These are phyloP conservation scores for Ettlia oleoabundans DNA, from an alignment of 139 green algal genomes.

Conservation along the genomic window DNA sequence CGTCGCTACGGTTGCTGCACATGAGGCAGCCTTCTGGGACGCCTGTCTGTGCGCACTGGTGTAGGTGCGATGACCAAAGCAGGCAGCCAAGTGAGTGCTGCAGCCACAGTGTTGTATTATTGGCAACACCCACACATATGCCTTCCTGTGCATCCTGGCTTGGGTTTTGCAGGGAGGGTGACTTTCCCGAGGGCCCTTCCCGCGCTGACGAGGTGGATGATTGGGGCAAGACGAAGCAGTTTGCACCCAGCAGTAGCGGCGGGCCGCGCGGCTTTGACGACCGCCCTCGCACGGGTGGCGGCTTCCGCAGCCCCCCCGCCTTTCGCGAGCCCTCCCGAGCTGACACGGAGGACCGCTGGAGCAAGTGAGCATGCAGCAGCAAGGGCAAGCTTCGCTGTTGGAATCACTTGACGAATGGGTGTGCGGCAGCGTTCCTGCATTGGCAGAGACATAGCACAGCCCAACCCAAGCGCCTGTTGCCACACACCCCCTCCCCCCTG, in stretches of 20 bases:
- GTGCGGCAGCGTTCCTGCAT: not conserved
- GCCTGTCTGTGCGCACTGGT: not conserved
- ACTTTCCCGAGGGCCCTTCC: conserved; percentile 53
- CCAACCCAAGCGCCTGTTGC: not conserved
- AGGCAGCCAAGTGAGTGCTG: too few relatives aligned
- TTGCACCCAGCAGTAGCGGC: conserved; percentile 49
- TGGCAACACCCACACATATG: too few relatives aligned
- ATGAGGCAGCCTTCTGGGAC: too few relatives aligned
- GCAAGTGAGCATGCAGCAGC: not conserved
- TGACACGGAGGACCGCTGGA: conserved; percentile 54
- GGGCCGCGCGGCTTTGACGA: conserved; percentile 45
- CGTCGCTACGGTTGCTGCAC: too few relatives aligned
- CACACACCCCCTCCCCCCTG: not conserved
- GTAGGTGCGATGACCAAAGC: not conserved
- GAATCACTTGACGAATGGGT: not conserved
- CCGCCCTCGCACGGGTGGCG: conserved; percentile 35
- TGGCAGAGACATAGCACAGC: not conserved
- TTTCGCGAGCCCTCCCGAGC: conserved; percentile 41
- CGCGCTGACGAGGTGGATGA: conserved; percentile 69
- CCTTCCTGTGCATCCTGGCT: too few relatives aligned
- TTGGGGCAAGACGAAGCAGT: conserved; percentile 75
- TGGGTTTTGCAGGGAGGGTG: not conserved
- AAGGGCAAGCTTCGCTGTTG: not conserved
- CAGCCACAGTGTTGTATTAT: too few relatives aligned
- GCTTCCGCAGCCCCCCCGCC: conserved; percentile 17